Conservation (phyloP, 495 filamentous ascomycete species). For the Mytilinidion resinicola region DNA sequence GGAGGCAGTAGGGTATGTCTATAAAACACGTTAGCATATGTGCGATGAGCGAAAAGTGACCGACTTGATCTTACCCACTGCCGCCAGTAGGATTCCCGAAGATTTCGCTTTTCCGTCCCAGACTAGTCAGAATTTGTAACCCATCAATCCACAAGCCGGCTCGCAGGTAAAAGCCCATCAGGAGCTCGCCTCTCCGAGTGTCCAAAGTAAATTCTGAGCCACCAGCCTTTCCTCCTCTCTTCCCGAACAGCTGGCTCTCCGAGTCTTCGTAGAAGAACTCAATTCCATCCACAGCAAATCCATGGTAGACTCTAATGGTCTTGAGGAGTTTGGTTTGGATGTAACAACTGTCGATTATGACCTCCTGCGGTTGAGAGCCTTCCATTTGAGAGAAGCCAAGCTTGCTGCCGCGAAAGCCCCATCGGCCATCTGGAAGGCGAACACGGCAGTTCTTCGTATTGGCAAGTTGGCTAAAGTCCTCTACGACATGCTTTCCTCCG, state of each 20-base stretch:
- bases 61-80: conserved; percentile 57
- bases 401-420: conserved; percentile 68
- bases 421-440: conserved; percentile 67
- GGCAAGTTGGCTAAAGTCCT: conserved; percentile 59
- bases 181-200: conserved; percentile 73
- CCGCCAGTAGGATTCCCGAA: conserved; percentile 81
- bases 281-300: conserved; percentile 70
- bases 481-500: conserved; percentile 63
- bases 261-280: conserved; percentile 92
- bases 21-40: conserved; percentile 10
- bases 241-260: conserved; percentile 84
- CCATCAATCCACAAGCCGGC: conserved; percentile 83
- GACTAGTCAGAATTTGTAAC: conserved; percentile 82
- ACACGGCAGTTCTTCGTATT: conserved; percentile 60
- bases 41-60: conserved; percentile 6
- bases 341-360: conserved; percentile 66
- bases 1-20: conserved; percentile 89
- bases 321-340: conserved; percentile 67
- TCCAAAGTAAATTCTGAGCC: conserved; percentile 78
- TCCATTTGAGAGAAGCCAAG: conserved; percentile 69
- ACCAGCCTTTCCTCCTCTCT: conserved; percentile 65
- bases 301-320: conserved; percentile 71
- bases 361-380: conserved; percentile 63
- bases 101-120: conserved; percentile 74
- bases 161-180: conserved; percentile 81